Evolutionary conservation across 1,284 basidiomycete species (phyloP).

Genomic region (Afroboletus lepidellus): DNA sequence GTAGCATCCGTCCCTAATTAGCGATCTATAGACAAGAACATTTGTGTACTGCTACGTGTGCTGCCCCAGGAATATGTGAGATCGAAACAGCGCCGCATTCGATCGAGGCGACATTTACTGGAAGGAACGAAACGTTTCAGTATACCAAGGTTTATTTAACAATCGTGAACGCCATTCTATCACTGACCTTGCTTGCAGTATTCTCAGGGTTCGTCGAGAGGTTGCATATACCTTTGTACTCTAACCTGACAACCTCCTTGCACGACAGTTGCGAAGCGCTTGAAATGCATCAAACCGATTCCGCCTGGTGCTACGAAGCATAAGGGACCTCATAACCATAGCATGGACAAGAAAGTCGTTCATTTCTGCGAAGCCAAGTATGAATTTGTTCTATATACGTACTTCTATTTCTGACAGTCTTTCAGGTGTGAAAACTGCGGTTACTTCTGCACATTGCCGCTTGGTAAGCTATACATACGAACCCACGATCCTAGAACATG

Average conservation of each 20-base stretch:
- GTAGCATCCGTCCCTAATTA: not conserved
- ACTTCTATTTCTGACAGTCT: not conserved
- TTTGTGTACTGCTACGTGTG: conserved; percentile 43
- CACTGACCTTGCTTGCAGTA: conserved; percentile 14
- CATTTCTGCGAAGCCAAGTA: conserved; percentile 53
- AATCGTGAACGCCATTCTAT: not conserved
- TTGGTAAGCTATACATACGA: conserved; percentile 37
- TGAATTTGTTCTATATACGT: not conserved
- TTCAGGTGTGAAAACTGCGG: conserved; percentile 52
- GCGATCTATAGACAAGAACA: conserved; percentile 45
- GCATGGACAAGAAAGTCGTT: conserved; percentile 38
- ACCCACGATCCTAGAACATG: too few species aligned
- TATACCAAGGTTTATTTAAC: conserved; percentile 44
- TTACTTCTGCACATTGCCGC: conserved; percentile 58
- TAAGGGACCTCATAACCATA: conserved; percentile 49
- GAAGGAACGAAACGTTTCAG: conserved; percentile 45
- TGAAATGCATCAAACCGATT: conserved; percentile 48
- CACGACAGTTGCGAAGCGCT: conserved; percentile 43
- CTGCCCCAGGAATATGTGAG: conserved; percentile 49
- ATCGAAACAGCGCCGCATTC: conserved; percentile 58
- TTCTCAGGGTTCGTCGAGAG: conserved; percentile 26
- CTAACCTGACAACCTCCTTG: not conserved
- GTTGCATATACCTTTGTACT: not conserved
- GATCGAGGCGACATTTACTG: conserved; percentile 55
- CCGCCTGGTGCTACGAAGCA: conserved; percentile 44